These are phyloP conservation scores for Jamesozyma jinghongensis DNA, from an alignment of 805 yeast species.

Conservation along the genomic window DNA sequence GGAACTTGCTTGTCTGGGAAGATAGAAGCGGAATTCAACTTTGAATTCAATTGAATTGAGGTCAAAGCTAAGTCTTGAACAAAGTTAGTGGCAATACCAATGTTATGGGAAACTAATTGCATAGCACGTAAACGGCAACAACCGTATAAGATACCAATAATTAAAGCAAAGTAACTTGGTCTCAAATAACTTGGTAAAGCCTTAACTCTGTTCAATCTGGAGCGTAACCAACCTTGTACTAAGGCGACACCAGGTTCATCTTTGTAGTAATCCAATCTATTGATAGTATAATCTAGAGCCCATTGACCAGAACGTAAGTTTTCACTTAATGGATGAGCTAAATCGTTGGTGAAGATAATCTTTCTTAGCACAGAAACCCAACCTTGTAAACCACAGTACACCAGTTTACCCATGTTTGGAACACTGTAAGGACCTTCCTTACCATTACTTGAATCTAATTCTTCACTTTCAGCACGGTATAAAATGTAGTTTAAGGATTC, in stretches of 20 bases:
- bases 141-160: constrained; percentile 75
- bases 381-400: constrained; percentile 89
- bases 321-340: constrained; percentile 75
- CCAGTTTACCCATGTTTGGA: constrained; percentile 65
- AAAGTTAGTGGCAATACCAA: constrained; percentile 58
- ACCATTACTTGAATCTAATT: constrained; percentile 70
- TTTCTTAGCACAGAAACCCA: constrained; percentile 65
- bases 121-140: constrained; percentile 67
- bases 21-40: constrained; percentile 64
- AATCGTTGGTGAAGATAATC: constrained; percentile 58
- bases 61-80: constrained; percentile 71
- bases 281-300: constrained; percentile 73
- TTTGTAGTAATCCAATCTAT: constrained; percentile 50
- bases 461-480: constrained; percentile 79
- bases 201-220: constrained; percentile 54
- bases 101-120: constrained; percentile 41
- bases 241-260: constrained; percentile 38
- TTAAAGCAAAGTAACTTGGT: constrained; percentile 80
- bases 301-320: constrained; percentile 78
- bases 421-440: constrained; percentile 61
- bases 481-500: constrained; percentile 67
- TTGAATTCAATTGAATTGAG: constrained; percentile 81
- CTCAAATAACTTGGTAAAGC: constrained; percentile 67
- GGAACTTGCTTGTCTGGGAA: constrained; percentile 55
- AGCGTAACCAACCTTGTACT: constrained; percentile 62